Conservation (phyloP, 1,284 basidiomycete species). For the Moniliella sp. region DNA sequence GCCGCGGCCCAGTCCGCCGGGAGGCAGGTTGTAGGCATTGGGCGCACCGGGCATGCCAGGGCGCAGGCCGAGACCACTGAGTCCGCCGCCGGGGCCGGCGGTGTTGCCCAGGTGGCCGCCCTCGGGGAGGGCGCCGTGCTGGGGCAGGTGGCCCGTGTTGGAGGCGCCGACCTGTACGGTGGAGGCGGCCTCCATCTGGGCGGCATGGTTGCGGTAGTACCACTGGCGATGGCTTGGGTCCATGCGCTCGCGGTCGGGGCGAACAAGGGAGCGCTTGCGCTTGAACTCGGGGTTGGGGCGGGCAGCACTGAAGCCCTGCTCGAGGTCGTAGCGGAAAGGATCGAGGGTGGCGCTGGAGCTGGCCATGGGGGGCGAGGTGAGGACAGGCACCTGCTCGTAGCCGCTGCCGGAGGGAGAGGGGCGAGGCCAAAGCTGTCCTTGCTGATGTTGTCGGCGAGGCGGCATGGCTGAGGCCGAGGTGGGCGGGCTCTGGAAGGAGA, state of each 20-base stretch:
- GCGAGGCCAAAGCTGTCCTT: no score
- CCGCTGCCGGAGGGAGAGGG: no score
- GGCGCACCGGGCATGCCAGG: no score
- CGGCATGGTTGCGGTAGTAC: conserved; percentile 78
- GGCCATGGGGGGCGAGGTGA: no score
- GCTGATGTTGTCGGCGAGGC: no score
- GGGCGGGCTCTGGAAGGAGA: no score
- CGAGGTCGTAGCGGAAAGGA: no score
- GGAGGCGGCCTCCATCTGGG: conserved; percentile 42
- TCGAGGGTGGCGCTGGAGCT: no score
- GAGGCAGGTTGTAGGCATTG: conserved; percentile 11
- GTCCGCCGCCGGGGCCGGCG: conserved; percentile 27
- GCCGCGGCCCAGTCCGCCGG: conserved; percentile 15
- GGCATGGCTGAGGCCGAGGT: no score
- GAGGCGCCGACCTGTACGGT: conserved; percentile 22
- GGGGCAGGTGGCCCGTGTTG: conserved; percentile 26
- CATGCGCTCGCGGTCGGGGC: conserved; percentile 84
- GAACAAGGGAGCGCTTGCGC: conserved; percentile 77
- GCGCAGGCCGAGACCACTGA: conserved; percentile 33
- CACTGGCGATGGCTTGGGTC: conserved; percentile 79
- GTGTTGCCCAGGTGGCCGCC: conserved; percentile 11
- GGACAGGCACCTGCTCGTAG: no score
- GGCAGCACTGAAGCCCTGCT: conserved; percentile 2
- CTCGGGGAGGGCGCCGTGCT: conserved; percentile 27
- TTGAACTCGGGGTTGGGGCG: conserved; percentile 34